Evolutionary conservation across 202 grass and related monocot genomes (phyloP).

Genomic region (Musa balbisiana): DNA sequence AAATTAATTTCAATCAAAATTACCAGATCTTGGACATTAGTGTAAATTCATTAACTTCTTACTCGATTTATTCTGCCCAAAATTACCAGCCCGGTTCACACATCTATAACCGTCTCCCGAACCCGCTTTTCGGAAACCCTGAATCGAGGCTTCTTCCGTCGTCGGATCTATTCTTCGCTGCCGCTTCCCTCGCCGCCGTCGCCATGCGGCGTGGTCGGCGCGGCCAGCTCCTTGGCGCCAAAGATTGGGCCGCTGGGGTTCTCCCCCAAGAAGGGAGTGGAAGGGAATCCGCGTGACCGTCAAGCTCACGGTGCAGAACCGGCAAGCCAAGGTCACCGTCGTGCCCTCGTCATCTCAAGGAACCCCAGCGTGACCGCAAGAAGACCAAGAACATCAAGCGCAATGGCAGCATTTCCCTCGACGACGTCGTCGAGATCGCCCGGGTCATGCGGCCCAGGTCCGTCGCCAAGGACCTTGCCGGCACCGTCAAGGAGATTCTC

Average conservation of each 20-base stretch:
- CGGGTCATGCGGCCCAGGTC: background rate
- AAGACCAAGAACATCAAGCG: constrained; percentile 8
- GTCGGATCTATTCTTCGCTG: too few relatives aligned
- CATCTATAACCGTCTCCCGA: too few relatives aligned
- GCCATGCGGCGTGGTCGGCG: background rate
- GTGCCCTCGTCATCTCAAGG: constrained; percentile 4
- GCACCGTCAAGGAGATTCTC: background rate
- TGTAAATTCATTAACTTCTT: too few relatives aligned
- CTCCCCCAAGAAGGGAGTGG: background rate
- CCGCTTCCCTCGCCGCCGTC: too few relatives aligned
- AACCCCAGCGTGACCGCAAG: background rate
- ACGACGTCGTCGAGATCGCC: constrained; percentile 5
- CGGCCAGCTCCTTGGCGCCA: background rate
- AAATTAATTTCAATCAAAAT: too few relatives aligned
- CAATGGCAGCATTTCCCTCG: constrained; percentile 1
- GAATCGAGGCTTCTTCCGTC: too few relatives aligned
- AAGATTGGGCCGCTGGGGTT: constrained; percentile 2
- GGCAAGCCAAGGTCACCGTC: background rate
- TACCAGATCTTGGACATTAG: too few relatives aligned
- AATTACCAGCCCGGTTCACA: too few relatives aligned
- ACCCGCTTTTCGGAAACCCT: too few relatives aligned
- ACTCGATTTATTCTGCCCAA: too few relatives aligned
- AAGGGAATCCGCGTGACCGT: constrained; percentile 4
- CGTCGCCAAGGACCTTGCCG: background rate
- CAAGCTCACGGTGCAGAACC: constrained; percentile 3